Conservation (phyloP, 73 alveolate species). For the Paramecium sonneborni region DNA sequence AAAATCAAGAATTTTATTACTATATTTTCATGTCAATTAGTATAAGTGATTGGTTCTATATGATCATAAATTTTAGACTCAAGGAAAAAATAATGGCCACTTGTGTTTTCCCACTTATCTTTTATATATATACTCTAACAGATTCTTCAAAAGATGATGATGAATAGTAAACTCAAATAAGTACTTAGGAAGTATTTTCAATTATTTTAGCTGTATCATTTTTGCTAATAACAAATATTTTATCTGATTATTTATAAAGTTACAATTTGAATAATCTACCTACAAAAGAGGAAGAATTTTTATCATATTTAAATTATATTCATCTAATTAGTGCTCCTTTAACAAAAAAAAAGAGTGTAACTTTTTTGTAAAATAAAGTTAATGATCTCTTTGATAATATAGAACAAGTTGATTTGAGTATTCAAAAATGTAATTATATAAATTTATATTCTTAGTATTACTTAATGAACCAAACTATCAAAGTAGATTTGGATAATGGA, state of each 20-base stretch:
- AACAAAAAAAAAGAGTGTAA: not conserved
- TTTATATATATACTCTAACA: not conserved
- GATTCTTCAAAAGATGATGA: not conserved
- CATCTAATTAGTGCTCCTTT: not conserved
- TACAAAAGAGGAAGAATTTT: not conserved
- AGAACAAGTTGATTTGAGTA: not conserved
- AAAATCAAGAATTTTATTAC: not conserved
- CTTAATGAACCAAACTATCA: not conserved
- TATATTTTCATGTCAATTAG: not conserved
- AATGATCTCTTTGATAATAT: constrained; percentile 23
- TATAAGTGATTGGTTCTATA: not conserved
- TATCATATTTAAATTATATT: not conserved
- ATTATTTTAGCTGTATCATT: not conserved
- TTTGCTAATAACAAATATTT: not conserved
- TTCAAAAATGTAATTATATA: not conserved
- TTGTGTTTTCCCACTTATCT: not conserved
- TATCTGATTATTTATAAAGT: not conserved
- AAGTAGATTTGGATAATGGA: constrained; percentile 9
- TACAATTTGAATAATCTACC: not conserved
- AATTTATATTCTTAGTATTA: not conserved
- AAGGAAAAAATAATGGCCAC: not conserved
- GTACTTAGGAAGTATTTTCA: not conserved
- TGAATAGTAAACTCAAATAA: not conserved
- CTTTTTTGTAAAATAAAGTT: not conserved
- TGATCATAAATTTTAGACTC: not conserved